Base-by-base conservation (phyloP, 2,329 filamentous ascomycete species). In the Pseudogymnoascus sp. region DNA sequence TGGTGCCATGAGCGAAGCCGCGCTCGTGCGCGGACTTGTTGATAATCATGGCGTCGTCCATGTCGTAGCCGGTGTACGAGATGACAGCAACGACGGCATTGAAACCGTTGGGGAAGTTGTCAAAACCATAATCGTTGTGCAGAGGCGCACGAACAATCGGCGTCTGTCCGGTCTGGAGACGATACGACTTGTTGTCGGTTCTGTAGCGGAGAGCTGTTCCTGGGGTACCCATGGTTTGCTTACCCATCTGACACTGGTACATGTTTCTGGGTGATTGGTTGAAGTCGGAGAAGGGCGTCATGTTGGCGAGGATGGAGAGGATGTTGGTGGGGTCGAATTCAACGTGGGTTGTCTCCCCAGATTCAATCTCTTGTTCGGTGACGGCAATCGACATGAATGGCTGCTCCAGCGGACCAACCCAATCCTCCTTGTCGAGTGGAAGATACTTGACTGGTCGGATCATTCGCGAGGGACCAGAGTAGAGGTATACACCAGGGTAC, bases 41-140 rank as follows among this genome's bases (percentile, higher is more conserved):
- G 74, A 99, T 82, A 73, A 99, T 97, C 93, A 97, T 97, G 74
- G 95, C 95, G 78, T 99, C 95, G 82, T 99, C 95, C 95, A 99
- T 99, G 82, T 99, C 95, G 78, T 97, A 99, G 61, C 93, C 95
- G 1, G 93, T 97, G 76, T 99, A 99, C 0, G 93, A 97, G 67
- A 99, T 96, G 75, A 99, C 96, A 64, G 95, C 95, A 64, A 99
- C 95, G 40, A 97, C 87, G 7, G 92, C 91, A 72, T 99, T 99
- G 72, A 87, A 93, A 28, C 95, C 95, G 74, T 97, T 97, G 62
- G 95, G 95, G 76, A 97, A 99, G 77, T 97, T 97, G 78, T 99
- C 95, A 65, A 97, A 87, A 18, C 93, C 95, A 72, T 99, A 99
- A 18, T 91, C 88, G 72, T 97, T 97, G 78, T 99, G 93, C 49